Evolutionary conservation across 257 asterid genomes (phyloP).

Genomic region (Lycium ferocissimum): DNA sequence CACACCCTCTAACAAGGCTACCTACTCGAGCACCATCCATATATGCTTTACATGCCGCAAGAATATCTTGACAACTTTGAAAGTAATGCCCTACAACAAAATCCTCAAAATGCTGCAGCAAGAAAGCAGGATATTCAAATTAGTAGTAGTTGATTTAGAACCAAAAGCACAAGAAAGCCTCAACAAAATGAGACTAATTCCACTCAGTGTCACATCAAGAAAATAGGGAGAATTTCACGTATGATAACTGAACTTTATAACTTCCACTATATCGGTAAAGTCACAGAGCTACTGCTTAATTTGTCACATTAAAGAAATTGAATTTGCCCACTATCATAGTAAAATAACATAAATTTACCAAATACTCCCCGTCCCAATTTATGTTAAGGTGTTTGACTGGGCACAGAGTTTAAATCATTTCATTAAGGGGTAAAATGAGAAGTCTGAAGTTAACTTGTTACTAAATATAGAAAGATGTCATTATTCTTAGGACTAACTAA

Average conservation of each 20-base stretch:
- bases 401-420: too few relatives aligned
- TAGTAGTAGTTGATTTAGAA: not conserved
- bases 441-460: too few relatives aligned
- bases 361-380: too few relatives aligned
- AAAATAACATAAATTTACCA: too few relatives aligned
- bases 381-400: too few relatives aligned
- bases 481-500: too few relatives aligned
- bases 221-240: not conserved
- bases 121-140: not conserved
- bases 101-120: slow-evolving; percentile 41
- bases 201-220: not conserved
- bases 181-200: not conserved
- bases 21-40: slow-evolving; percentile 35
- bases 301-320: not conserved
- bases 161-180: not conserved
- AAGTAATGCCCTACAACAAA: slow-evolving; percentile 40
- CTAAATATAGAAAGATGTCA: too few relatives aligned
- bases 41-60: slow-evolving; percentile 38
- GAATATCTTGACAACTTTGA: slow-evolving; percentile 25
- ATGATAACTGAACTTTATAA: not conserved
- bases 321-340: not conserved
- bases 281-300: not conserved
- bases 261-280: not conserved
- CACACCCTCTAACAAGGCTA: slow-evolving; percentile 29
- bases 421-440: too few relatives aligned